A percentile compares a stretch with the other conserved stretches of the same genome.
phyloP scores from a whole-genome alignment of 306 rosid genomes.

The Luffa aegyptiaca region DNA sequence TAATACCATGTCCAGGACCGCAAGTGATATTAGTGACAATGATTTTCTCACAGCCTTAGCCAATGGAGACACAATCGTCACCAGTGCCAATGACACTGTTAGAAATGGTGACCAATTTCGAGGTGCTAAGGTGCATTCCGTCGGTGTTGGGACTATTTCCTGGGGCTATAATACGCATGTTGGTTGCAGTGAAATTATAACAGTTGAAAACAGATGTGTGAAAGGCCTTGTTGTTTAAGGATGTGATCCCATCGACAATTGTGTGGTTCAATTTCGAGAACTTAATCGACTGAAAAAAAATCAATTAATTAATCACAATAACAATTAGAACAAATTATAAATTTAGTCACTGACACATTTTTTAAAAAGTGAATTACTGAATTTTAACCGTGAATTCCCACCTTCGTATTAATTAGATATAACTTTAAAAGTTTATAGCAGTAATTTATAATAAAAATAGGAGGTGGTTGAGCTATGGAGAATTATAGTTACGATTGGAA shows the following conservation, averaged over 20 bases:
- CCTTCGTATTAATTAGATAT: too few relatives aligned
- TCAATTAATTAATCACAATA: not conserved
- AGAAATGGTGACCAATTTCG: conserved; percentile 16
- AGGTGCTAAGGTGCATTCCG: conserved; percentile 46
- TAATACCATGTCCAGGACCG: conserved; percentile 76
- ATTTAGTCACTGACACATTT: too few relatives aligned
- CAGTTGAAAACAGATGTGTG: conserved; percentile 25
- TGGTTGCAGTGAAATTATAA: conserved; percentile 17
- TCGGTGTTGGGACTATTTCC: conserved; percentile 66
- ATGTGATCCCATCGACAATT: conserved; percentile 25
- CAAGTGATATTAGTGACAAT: conserved; percentile 29
- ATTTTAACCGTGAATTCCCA: too few relatives aligned
- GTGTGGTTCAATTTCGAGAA: conserved; percentile 28
- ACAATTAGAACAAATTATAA: too few relatives aligned
- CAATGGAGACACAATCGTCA: conserved; percentile 67
- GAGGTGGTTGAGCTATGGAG: not conserved
- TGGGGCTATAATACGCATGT: conserved; percentile 36
- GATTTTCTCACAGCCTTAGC: conserved; percentile 22
- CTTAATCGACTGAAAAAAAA: conserved; percentile 35
- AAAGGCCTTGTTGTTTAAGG: conserved; percentile 45
- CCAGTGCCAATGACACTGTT: conserved; percentile 46
- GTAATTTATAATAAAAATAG: not conserved
- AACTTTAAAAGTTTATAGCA: too few relatives aligned
- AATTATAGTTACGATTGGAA: conserved; percentile 35
- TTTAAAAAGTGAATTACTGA: too few relatives aligned